Base-by-base conservation (phyloP, 2,329 filamentous ascomycete genomes). In the Fusarium pilosicola region DNA sequence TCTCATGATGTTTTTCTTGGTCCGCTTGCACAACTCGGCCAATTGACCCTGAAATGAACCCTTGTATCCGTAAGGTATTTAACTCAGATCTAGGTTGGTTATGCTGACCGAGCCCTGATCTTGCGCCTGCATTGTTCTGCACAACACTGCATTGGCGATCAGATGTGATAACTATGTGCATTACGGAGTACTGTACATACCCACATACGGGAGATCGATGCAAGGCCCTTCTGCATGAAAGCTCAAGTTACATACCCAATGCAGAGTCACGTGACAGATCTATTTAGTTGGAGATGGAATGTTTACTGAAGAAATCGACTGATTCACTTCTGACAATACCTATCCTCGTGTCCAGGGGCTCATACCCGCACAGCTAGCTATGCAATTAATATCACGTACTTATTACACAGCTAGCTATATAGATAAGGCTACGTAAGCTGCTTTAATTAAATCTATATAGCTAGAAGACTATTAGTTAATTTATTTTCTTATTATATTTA, bases 91-190 rank as follows among this genome's bases (percentile, higher is more conserved):
- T 49, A 64, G 67, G 45, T 48, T 39, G 46, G 36, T 66, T 68
- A 61, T 70, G 65, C 67, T 58, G 45, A 62, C 42, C 30, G 38
- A 66, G 57, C 52, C 24, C 45, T 62, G 62, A 71, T 72, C 59
- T 65, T 57, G 59, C 65, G 51, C 30, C 69, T 65, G 69, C 73
- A 74, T 56, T 72, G 61, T 52, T 71, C 68, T 77, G 76, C 76
- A 77, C 71, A 77, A 73, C 73, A 76, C 61, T 77, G 76, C 76
- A 77, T 75, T 71, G 61, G 51, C 63, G 76, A 78, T 78, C 76
- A 70, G 68, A 70, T 63, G 55, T 60, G 62, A 54, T 64, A 67
- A 56, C 51, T 55, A 54, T 72, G 61, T 74, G 72, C 73, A 71
- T 74, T 67, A 34, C 32, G 32, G 32, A 34, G 32, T 34, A 70